Evolutionary conservation across 331 rosid species (phyloP), one percentile per base, ranked within the genome.

Genomic region (Quercus lobata): DNA sequence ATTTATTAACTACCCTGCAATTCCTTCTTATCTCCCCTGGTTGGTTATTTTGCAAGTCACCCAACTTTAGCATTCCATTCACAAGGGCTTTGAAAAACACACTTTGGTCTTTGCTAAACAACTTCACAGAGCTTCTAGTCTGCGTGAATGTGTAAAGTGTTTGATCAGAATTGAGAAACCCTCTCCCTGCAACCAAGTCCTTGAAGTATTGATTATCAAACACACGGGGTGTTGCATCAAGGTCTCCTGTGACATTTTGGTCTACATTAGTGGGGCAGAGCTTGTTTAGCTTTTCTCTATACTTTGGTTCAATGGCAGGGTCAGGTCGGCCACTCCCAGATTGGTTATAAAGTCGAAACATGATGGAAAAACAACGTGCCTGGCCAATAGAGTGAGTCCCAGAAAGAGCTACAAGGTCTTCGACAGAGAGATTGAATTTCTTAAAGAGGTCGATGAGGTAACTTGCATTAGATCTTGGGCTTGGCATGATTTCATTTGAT

Each of bases 131-230:
- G 41, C 49, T 70, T 62, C 89, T 82, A 0, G 97, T 93, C 6
- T 37, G 3, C 1, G 73, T 71, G 78, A 15, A 84, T 63, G 97
- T 93, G 80, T 71, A 87, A 16, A 95, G 98, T 9, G 96, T 88
- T 71, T 95, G 89, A 83, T 95, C 97, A 3, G 99, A 95, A 77
- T 93, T 95, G 27, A 95, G 82, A 70, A 93, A 93, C 9, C 98
- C 97, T 41, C 93, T 86, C 32, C 98, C 93, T 17, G 74, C 78
- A 72, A 84, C 97, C 87, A 95, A 89, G 84, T 95, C 96, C 90
- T 90, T 91, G 91, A 91, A 95, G 78, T 95, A 95, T 41, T 89
- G 99, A 76, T 91, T 95, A 78, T 95, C 98, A 32, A 95, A 95
- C 2, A 85, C 14, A 32, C 4, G 15, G 2, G 99, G 98, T 0